Evolutionary conservation across 2,329 filamentous ascomycete genomes (phyloP).

Genomic region (Arthrobotrys musiformis): DNA sequence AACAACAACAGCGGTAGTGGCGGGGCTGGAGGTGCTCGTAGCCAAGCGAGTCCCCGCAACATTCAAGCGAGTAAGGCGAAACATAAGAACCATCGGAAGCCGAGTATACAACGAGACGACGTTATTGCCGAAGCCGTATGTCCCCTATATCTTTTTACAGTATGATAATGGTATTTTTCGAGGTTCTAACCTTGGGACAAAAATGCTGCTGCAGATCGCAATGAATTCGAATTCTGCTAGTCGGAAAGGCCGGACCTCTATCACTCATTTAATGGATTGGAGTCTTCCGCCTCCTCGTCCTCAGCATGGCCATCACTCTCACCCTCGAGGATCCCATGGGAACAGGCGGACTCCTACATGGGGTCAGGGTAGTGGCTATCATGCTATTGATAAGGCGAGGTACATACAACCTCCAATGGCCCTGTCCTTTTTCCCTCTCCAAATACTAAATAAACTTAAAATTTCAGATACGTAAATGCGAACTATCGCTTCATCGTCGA

Average conservation of each 20-base stretch:
- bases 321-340: constrained; percentile 60
- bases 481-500: constrained; percentile 98
- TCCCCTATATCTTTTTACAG: constrained; percentile 57
- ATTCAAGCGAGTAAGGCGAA: constrained; percentile 80
- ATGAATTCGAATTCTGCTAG: constrained; percentile 72
- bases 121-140: constrained; percentile 81
- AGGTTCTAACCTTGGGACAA: constrained; percentile 56
- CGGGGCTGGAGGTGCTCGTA: constrained; percentile 23
- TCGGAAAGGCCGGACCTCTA: constrained; percentile 92
- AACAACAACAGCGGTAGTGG: constrained; percentile 5
- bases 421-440: background rate
- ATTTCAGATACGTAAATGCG: constrained; percentile 82
- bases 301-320: constrained; percentile 68
- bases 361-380: constrained; percentile 88
- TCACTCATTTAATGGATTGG: constrained; percentile 96
- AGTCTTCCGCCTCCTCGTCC: constrained; percentile 79
- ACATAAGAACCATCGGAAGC: constrained; percentile 82
- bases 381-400: constrained; percentile 89
- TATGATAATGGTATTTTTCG: constrained; percentile 39
- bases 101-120: constrained; percentile 75
- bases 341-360: constrained; percentile 79
- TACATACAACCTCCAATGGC: constrained; percentile 61
- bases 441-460: background rate
- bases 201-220: constrained; percentile 65
- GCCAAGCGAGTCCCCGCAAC: constrained; percentile 70